phyloP scores from a whole-genome alignment of 2,329 filamentous ascomycete genomes.

The Neobulgaria alba region DNA sequence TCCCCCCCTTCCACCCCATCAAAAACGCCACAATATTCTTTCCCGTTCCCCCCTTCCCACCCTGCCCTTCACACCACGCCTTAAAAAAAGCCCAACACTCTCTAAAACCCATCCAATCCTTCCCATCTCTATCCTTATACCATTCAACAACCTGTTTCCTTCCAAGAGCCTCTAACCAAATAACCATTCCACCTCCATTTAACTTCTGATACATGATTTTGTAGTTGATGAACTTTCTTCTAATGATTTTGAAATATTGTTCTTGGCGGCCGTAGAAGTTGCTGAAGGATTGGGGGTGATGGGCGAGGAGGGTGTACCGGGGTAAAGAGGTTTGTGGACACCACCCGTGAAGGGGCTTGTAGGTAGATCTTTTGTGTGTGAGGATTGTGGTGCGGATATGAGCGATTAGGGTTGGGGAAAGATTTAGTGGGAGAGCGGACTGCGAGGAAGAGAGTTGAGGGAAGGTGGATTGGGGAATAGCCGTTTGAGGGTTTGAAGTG shows the following conservation, averaged over 20 bases:
- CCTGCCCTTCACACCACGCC: not conserved
- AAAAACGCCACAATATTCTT: not conserved
- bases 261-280: conserved; percentile 2
- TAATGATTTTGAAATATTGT: conserved; percentile 1
- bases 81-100: not conserved
- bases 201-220: conserved; percentile 5
- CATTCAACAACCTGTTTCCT: not conserved
- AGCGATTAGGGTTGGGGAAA: not conserved
- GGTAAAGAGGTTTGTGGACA: not conserved
- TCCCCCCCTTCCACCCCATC: not conserved
- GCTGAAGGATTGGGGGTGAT: conserved; percentile 1
- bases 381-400: not conserved
- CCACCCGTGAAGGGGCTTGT: not conserved
- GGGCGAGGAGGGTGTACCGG: conserved; percentile 4
- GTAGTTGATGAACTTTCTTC: conserved; percentile 1
- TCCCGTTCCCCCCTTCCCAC: not conserved
- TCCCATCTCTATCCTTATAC: not conserved
- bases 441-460: not conserved
- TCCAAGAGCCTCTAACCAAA: conserved; percentile 1
- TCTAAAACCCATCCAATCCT: not conserved
- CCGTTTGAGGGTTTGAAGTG: not conserved
- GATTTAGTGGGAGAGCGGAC: not conserved
- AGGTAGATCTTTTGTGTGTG: not conserved
- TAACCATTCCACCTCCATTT: conserved; percentile 1
- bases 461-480: not conserved